Evolutionary conservation across 768 basidiomycete species (phyloP), one percentile per base, ranked within the genome.

Genomic region (Nidula microcarpa): DNA sequence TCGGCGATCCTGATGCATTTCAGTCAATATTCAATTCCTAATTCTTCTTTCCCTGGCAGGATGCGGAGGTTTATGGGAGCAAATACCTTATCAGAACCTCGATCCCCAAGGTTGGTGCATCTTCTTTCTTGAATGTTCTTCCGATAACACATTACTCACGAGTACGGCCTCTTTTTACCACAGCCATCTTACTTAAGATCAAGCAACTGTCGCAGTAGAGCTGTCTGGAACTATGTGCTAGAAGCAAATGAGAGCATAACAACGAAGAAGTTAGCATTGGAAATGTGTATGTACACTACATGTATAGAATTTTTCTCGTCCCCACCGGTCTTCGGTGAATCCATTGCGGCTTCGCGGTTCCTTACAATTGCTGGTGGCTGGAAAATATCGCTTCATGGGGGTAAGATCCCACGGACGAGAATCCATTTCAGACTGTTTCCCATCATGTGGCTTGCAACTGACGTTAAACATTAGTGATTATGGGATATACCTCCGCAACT

Each of bases 31-130:
- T 44, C 54, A 55, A 46, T 57, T 51, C n/a, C 17, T 49, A 53
- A 44, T 44, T 17, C 48, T 51, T 44, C n/a, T 47, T 51, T 51
- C 48, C 62, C 47, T 61, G 16, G 10, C 18, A 77, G 77, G 78
- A 50, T 77, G 75, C 61, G 78, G 76, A 55, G 91, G 92, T 49
- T 73, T 94, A 52, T 81, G 82, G 72, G 91, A 94, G 69, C 91
- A 91, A 73, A 89, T 94, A 65, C 86, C 86, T 34, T 75, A 81
- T 72, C 91, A 94, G 68, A 81, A 82, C 41, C 78, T 94, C n/a
- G 91, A 87, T 62, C 79, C 90, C 30, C 79, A 87, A 66, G 82
- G 88, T 90, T 62, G 47, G 86, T 73, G 9, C 17, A 49, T 57
- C 53, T 50, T 46, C 9, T 43, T 18, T 52, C 47, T 43, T 53